Conservation (phyloP, 1,284 basidiomycete species). For the Cryptococcus amylolentus region DNA sequence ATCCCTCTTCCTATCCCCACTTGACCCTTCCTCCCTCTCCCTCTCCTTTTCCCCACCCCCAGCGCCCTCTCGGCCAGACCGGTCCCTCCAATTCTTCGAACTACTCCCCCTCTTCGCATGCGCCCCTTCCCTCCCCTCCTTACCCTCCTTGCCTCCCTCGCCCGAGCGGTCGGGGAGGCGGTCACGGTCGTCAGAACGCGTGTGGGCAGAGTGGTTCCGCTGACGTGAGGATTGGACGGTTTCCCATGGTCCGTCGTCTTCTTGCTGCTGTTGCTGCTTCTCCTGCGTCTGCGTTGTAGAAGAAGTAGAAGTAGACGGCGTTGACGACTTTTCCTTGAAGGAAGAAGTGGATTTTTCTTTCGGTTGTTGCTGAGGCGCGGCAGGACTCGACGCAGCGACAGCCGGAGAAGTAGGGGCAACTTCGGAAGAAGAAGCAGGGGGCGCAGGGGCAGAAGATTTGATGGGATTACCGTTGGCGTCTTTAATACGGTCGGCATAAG, state of each 20-base stretch:
- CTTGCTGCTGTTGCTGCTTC: neutral
- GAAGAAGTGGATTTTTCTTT: constrained; percentile 2
- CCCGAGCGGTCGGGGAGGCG: neutral
- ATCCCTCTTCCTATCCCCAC: neutral
- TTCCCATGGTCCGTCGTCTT: constrained; percentile 38
- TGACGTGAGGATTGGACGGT: constrained; percentile 27
- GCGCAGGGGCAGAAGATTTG: constrained; percentile 5
- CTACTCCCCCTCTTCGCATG: constrained; percentile 29
- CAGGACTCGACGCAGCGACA: too few species aligned
- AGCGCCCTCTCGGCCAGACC: constrained; percentile 11
- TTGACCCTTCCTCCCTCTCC: neutral
- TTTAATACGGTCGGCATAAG: constrained; percentile 45
- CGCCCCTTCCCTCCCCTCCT: neutral
- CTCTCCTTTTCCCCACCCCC: neutral
- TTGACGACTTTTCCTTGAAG: neutral
- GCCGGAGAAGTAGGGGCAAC: constrained; percentile 1
- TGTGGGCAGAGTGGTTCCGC: constrained; percentile 1
- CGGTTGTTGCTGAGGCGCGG: neutral
- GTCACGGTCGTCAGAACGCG: constrained; percentile 6
- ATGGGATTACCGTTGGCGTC: constrained; percentile 19
- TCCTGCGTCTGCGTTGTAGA: too few species aligned
- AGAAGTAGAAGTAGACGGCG: too few species aligned
- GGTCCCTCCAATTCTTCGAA: constrained; percentile 35
- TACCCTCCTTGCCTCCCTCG: neutral
- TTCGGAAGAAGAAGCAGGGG: constrained; percentile 5